phyloP scores from a whole-genome alignment of 441 rosid species.

The Euphorbia celastroides region DNA sequence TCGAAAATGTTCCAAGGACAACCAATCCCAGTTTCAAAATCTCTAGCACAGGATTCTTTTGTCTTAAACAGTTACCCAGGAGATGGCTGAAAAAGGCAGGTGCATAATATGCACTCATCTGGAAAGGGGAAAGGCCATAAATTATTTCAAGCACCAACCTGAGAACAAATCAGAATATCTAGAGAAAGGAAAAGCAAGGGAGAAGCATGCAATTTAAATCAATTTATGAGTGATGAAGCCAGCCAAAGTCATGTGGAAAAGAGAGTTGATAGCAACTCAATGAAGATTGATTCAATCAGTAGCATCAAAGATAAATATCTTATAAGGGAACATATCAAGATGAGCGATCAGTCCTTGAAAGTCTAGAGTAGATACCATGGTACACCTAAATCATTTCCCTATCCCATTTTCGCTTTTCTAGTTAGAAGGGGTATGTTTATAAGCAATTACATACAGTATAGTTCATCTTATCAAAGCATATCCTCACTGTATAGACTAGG shows the following conservation, averaged over 20 bases:
- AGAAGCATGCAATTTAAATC: too few species aligned
- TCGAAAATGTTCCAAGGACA: slow-evolving; percentile 58
- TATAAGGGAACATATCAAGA: background rate
- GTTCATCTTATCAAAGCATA: too few species aligned
- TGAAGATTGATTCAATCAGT: background rate
- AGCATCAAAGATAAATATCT: background rate
- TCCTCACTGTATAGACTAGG: too few species aligned
- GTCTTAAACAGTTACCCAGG: slow-evolving; percentile 72
- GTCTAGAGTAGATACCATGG: background rate
- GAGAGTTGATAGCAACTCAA: background rate
- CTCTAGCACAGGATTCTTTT: slow-evolving; percentile 57
- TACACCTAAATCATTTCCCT: background rate
- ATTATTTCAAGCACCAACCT: background rate
- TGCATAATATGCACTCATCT: slow-evolving; percentile 97
- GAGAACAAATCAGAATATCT: background rate
- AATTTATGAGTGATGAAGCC: background rate
- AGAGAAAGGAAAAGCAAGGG: background rate
- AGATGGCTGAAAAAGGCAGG: slow-evolving; percentile 89
- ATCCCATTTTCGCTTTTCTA: background rate
- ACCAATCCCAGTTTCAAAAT: slow-evolving; percentile 60
- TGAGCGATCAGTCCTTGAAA: background rate
- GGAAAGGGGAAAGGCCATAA: slow-evolving; percentile 9
- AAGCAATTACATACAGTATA: background rate
- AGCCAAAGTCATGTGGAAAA: background rate
- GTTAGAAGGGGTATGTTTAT: background rate